A percentile compares a stretch with the other conserved stretches of the same genome.
phyloP scores from a whole-genome alignment of 257 asterid species.

The Solanum tarijense region DNA sequence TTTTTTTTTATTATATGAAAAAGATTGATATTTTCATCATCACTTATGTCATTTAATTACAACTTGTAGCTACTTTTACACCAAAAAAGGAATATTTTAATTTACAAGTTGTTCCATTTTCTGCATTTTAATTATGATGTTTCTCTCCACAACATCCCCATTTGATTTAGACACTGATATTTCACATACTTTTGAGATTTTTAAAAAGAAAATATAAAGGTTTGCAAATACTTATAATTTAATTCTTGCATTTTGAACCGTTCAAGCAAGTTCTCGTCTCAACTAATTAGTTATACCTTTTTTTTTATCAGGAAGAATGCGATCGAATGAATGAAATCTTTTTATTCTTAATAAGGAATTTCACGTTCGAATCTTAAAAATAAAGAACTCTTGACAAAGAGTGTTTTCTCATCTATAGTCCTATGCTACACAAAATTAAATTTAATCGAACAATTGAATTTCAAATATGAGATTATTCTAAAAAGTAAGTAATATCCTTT shows the following conservation, averaged over 20 bases:
- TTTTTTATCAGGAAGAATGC: too few relatives aligned
- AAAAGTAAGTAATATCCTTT: not conserved
- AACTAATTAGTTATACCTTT: not conserved
- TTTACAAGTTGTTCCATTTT: not conserved
- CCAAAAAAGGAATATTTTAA: not conserved
- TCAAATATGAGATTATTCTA: too few relatives aligned
- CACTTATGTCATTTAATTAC: not conserved
- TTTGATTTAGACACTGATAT: not conserved
- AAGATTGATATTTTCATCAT: not conserved
- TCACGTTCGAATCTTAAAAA: too few relatives aligned
- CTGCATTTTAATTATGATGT: not conserved
- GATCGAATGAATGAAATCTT: too few relatives aligned
- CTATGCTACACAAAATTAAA: fast-evolving
- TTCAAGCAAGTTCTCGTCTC: not conserved
- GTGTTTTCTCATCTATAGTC: too few relatives aligned
- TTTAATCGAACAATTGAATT: not conserved
- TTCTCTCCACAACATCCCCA: not conserved
- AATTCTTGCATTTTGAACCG: not conserved
- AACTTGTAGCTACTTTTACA: not conserved
- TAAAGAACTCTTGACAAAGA: too few relatives aligned
- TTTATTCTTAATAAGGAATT: too few relatives aligned
- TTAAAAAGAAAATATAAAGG: not conserved
- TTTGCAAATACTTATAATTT: not conserved
- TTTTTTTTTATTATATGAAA: not conserved
- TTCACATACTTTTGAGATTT: not conserved